A percentile compares a stretch with the other conserved stretches of the same genome.
These are phyloP conservation scores for Fusarium sp. DNA, from an alignment of 2,329 filamentous ascomycete genomes.

Conservation along the genomic window DNA sequence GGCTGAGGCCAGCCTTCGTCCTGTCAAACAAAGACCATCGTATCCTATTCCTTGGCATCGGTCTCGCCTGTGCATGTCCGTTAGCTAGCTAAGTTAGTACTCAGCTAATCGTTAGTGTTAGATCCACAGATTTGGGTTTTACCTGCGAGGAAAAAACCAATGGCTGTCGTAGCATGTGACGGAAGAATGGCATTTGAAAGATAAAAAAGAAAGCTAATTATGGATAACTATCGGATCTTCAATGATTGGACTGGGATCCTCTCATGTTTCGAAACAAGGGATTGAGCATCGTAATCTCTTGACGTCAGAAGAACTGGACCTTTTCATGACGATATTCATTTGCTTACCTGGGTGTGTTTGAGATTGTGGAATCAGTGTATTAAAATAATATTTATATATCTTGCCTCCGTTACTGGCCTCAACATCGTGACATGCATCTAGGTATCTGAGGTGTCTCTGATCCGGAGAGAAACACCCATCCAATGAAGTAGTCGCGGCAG, in stretches of 20 bases:
- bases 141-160: conserved; percentile 13
- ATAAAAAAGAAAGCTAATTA: background rate
- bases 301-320: conserved; percentile 24
- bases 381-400: background rate
- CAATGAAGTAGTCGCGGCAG: conserved; percentile 26
- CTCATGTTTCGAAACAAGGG: conserved; percentile 25
- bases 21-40: conserved; percentile 17
- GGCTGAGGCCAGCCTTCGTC: conserved; percentile 10
- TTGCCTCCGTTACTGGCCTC: background rate
- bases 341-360: background rate
- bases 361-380: background rate
- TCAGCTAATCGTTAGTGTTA: background rate
- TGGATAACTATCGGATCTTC: conserved; percentile 19
- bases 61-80: conserved; percentile 19
- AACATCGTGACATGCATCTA: conserved; percentile 1
- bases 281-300: conserved; percentile 31
- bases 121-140: conserved; percentile 41
- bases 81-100: background rate
- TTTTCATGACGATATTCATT: conserved; percentile 26
- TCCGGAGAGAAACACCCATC: conserved; percentile 12
- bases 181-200: conserved; percentile 17
- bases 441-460: background rate
- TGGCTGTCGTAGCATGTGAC: conserved; percentile 20
- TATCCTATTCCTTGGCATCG: conserved; percentile 33
- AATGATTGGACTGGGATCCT: conserved; percentile 13